Conservation (phyloP, 2,329 filamentous ascomycete genomes). For the Knoxdaviesia capensis region DNA sequence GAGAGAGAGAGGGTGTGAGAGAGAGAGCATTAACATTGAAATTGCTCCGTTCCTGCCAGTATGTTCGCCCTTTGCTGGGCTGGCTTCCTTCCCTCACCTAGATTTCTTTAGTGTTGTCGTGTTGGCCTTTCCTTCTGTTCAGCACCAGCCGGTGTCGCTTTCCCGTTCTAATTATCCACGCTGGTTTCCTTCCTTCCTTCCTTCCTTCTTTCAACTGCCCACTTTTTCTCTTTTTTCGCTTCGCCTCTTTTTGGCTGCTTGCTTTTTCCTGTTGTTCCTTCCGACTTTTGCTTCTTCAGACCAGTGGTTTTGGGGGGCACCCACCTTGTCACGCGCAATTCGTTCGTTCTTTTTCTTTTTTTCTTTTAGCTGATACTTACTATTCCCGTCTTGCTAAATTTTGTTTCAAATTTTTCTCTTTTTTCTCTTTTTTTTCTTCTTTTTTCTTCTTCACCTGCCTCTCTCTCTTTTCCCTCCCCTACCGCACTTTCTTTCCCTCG, state of each 20-base stretch:
- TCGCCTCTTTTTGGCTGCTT: background rate
- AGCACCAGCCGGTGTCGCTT: too few species aligned
- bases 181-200: constrained; percentile 6
- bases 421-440: background rate
- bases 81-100: too few species aligned
- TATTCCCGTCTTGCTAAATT: background rate
- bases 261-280: background rate
- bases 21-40: too few species aligned
- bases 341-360: constrained; percentile 13
- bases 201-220: constrained; percentile 4
- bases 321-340: constrained; percentile 10
- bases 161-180: background rate
- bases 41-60: too few species aligned
- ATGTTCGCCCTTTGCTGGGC: too few species aligned
- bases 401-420: background rate
- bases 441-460: background rate
- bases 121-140: too few species aligned
- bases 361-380: constrained; percentile 1
- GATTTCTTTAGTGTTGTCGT: too few species aligned
- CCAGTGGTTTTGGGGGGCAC: background rate
- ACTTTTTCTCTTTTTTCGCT: constrained; percentile 1
- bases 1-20: too few species aligned
- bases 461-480: constrained; percentile 1
- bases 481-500: background rate
- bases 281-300: background rate